Evolutionary conservation across 192 early-diverging fungal genomes (phyloP).

Genomic region (Backusella westeae): DNA sequence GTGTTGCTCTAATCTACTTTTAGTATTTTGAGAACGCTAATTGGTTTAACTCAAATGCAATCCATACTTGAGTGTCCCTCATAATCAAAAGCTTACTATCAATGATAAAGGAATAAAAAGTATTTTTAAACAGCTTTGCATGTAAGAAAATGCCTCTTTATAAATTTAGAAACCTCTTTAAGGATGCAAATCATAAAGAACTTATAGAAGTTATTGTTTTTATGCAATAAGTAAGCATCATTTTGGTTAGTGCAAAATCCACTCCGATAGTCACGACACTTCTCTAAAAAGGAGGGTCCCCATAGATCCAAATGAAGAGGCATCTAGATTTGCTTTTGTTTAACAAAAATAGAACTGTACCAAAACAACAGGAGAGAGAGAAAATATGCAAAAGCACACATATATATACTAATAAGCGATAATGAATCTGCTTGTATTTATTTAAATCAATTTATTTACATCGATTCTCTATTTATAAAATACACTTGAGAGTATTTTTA

Average conservation of each 20-base stretch:
- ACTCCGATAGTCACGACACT: neutral
- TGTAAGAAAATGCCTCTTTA: neutral
- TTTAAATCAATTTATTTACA: neutral
- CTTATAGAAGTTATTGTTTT: neutral
- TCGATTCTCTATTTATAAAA: neutral
- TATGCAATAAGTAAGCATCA: neutral
- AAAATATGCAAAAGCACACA: neutral
- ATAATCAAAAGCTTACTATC: neutral
- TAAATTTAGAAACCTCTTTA: neutral
- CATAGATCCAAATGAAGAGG: neutral
- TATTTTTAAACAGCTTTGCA: neutral
- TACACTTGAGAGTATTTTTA: neutral
- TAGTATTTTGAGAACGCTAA: neutral
- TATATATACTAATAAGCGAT: neutral
- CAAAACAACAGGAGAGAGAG: neutral
- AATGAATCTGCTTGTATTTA: neutral
- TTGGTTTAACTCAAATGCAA: neutral
- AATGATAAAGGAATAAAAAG: neutral
- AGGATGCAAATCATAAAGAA: neutral
- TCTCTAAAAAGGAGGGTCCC: neutral
- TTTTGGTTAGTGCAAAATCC: neutral
- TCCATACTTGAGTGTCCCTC: neutral
- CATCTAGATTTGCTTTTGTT: neutral
- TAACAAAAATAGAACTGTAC: neutral
- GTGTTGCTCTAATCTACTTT: neutral